Evolutionary conservation across 2,329 filamentous ascomycete genomes (phyloP).

Genomic region (Fusarium newnesense): DNA sequence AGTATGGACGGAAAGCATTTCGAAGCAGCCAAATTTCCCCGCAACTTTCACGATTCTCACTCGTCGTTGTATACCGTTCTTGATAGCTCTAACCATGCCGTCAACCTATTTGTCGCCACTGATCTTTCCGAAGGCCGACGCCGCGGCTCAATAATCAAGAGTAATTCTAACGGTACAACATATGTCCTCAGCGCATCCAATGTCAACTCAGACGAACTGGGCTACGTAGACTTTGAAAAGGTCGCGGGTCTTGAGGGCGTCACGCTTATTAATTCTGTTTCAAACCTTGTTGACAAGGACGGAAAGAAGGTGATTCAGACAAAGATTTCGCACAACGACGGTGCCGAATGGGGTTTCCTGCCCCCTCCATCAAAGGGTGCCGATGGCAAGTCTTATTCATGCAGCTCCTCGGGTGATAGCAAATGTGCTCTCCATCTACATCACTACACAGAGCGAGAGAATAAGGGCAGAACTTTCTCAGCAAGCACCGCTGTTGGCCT

Average conservation of each 20-base stretch:
- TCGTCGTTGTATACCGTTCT: slow-evolving; percentile 91
- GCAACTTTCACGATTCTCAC: slow-evolving; percentile 81
- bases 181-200: slow-evolving; percentile 85
- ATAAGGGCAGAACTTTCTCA: slow-evolving; percentile 86
- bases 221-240: slow-evolving; percentile 96
- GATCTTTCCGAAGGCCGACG: slow-evolving; percentile 71
- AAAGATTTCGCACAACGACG: slow-evolving; percentile 96
- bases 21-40: slow-evolving; percentile 85
- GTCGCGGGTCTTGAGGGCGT: slow-evolving; percentile 93
- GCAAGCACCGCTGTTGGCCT: slow-evolving; percentile 89
- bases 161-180: slow-evolving; percentile 96
- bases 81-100: slow-evolving; percentile 91
- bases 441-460: slow-evolving; percentile 89
- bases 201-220: slow-evolving; percentile 81
- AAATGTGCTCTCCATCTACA: slow-evolving; percentile 92
- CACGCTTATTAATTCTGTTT: slow-evolving; percentile 84
- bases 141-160: slow-evolving; percentile 93
- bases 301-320: slow-evolving; percentile 86
- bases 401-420: slow-evolving; percentile 67
- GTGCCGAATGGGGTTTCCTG: slow-evolving; percentile 84
- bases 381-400: slow-evolving; percentile 77
- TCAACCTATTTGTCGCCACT: slow-evolving; percentile 93
- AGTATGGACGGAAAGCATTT: slow-evolving; percentile 88
- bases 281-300: slow-evolving; percentile 78
- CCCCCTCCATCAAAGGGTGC: slow-evolving; percentile 76